These are phyloP conservation scores for Favolaschia claudopus DNA, from an alignment of 768 basidiomycete genomes.

Conservation along the genomic window DNA sequence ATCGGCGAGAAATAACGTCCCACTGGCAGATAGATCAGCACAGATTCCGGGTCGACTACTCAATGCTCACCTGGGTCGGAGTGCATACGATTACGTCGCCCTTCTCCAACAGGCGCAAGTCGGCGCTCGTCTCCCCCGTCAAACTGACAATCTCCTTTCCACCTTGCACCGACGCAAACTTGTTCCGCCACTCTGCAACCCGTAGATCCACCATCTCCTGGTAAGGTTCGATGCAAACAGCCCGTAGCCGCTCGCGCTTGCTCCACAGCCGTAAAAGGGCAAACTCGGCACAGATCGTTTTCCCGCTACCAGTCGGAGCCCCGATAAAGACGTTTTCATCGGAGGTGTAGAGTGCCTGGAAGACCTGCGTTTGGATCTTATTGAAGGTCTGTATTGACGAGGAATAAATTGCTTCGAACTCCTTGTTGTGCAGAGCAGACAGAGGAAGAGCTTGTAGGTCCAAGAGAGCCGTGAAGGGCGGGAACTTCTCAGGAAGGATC, in stretches of 20 bases:
- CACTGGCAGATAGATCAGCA: constrained; percentile 59
- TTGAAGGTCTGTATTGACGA: constrained; percentile 87
- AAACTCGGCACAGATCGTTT: constrained; percentile 97
- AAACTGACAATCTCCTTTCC: constrained; percentile 94
- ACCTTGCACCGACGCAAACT: constrained; percentile 84
- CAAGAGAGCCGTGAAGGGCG: constrained; percentile 88
- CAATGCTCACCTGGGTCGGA: constrained; percentile 73
- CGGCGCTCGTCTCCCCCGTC: constrained; percentile 94
- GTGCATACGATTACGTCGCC: constrained; percentile 95
- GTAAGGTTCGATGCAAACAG: constrained; percentile 95
- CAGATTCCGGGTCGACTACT: background rate
- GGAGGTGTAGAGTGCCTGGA: constrained; percentile 95
- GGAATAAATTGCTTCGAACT: constrained; percentile 88
- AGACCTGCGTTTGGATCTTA: constrained; percentile 99
- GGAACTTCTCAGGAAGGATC: constrained; percentile 97
- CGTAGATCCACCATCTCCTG: constrained; percentile 97
- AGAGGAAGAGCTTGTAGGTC: constrained; percentile 92
- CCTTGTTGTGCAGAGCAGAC: constrained; percentile 91
- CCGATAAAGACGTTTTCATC: constrained; percentile 98
- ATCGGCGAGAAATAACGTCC: constrained; percentile 93
- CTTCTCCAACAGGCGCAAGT: constrained; percentile 88
- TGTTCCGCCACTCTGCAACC: constrained; percentile 87
- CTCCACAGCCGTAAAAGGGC: constrained; percentile 96
- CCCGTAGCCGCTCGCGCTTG: constrained; percentile 78
- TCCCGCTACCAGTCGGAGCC: constrained; percentile 95